Conservation (phyloP, 768 basidiomycete species). For the Panellus pusillus region DNA sequence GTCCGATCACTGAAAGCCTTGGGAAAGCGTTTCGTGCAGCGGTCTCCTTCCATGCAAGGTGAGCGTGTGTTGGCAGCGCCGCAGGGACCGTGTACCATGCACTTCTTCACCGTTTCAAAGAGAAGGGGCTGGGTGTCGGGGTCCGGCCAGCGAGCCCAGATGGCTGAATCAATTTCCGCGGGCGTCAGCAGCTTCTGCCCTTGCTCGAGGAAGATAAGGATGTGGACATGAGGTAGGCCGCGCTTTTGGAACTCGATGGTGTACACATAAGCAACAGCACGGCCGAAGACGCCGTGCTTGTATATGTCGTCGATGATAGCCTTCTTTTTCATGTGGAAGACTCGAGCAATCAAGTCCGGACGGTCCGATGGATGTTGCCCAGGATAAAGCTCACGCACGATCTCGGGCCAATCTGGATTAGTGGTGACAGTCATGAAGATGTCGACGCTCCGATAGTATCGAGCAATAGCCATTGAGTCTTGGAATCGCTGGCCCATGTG, state of each 20-base stretch:
- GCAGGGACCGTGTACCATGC: conserved; percentile 42
- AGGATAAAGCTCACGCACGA: conserved; percentile 36
- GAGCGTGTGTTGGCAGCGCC: conserved; percentile 13
- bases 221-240: conserved; percentile 54
- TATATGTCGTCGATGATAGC: conserved; percentile 37
- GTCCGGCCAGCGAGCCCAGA: conserved; percentile 44
- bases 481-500: conserved; percentile 38
- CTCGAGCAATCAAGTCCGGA: conserved; percentile 49
- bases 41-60: conserved; percentile 27
- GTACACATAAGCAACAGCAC: conserved; percentile 39
- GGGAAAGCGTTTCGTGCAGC: conserved; percentile 14
- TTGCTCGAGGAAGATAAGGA: conserved; percentile 41
- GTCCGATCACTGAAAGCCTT: conserved; percentile 8
- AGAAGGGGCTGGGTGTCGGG: conserved; percentile 29
- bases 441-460: conserved; percentile 36
- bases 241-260: conserved; percentile 53
- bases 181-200: conserved; percentile 30
- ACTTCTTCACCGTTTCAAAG: conserved; percentile 22
- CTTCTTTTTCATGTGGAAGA: conserved; percentile 46
- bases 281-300: conserved; percentile 43
- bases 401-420: conserved; percentile 54
- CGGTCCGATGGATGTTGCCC: conserved; percentile 40
- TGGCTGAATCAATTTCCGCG: conserved; percentile 37
- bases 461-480: conserved; percentile 43
- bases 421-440: conserved; percentile 54